phyloP scores from a whole-genome alignment of 2,329 filamentous ascomycete species.

The Phyllosticta paracitricarpa region DNA sequence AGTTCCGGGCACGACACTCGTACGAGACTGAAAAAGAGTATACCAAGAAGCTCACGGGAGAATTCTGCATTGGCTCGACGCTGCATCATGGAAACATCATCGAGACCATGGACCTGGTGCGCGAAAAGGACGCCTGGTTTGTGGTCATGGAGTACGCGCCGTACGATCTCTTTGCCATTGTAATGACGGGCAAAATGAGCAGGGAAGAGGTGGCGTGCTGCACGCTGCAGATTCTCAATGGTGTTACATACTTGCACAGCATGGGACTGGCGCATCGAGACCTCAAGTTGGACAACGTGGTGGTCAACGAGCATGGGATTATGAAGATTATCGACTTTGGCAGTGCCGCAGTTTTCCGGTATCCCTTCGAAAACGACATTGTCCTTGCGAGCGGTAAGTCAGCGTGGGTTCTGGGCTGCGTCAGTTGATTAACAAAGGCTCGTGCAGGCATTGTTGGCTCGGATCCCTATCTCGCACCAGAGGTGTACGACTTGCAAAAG shows the following conservation, averaged over 20 bases:
- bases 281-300: conserved; percentile 94
- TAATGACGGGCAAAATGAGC: conserved; percentile 97
- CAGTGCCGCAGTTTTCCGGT: conserved; percentile 91
- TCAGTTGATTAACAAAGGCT: neutral
- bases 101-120: conserved; percentile 91
- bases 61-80: conserved; percentile 96
- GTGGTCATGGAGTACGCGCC: conserved; percentile 99
- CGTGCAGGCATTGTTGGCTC: conserved; percentile 64
- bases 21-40: conserved; percentile 95
- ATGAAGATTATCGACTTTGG: conserved; percentile 99
- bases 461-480: conserved; percentile 91
- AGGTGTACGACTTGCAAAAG: conserved; percentile 87
- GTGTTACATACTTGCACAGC: conserved; percentile 87
- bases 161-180: conserved; percentile 90
- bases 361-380: conserved; percentile 88
- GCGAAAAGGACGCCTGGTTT: conserved; percentile 90
- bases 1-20: conserved; percentile 82
- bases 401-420: neutral
- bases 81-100: conserved; percentile 97
- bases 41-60: conserved; percentile 93
- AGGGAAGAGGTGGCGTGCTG: conserved; percentile 83
- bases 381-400: conserved; percentile 68
- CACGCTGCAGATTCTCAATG: conserved; percentile 89
- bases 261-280: conserved; percentile 93
- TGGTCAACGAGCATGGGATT: conserved; percentile 90